These are phyloP conservation scores for Combretum micranthum DNA, from an alignment of 345 rosid species.

Conservation along the genomic window DNA sequence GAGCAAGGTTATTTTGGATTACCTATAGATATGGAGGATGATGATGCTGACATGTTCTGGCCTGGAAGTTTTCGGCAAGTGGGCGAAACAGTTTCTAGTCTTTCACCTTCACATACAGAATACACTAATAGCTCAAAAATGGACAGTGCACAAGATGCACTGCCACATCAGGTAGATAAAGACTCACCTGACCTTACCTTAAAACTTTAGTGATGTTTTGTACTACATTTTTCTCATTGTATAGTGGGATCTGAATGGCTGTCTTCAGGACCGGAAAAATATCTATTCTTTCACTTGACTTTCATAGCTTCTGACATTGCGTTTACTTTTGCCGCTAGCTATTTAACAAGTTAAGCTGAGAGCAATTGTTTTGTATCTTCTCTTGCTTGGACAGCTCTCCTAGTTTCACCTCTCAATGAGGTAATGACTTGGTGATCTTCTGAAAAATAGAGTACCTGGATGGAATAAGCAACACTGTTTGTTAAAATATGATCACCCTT, in stretches of 20 bases:
- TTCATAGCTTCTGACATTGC: not conserved
- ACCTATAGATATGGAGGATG: constrained; percentile 61
- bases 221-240: constrained; percentile 16
- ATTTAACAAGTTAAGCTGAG: too few species aligned
- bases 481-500: too few species aligned
- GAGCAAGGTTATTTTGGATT: constrained; percentile 51
- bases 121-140: not conserved
- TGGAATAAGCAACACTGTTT: too few species aligned
- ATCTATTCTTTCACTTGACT: too few species aligned
- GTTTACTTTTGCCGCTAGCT: too few species aligned
- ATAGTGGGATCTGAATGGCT: constrained; percentile 22
- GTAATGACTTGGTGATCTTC: too few species aligned
- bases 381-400: too few species aligned
- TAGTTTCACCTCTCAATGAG: too few species aligned
- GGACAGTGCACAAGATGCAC: constrained; percentile 23
- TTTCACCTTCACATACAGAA: too few species aligned
- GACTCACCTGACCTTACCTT: constrained; percentile 70
- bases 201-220: constrained; percentile 48
- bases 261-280: constrained; percentile 1
- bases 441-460: too few species aligned
- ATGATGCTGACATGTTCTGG: constrained; percentile 59
- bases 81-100: constrained; percentile 17
- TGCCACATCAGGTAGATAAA: constrained; percentile 30
- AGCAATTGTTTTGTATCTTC: too few species aligned
- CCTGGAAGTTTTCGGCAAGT: constrained; percentile 88